Conservation (phyloP, 2,329 filamentous ascomycete genomes). For the Pestalotiopsis sp. region DNA sequence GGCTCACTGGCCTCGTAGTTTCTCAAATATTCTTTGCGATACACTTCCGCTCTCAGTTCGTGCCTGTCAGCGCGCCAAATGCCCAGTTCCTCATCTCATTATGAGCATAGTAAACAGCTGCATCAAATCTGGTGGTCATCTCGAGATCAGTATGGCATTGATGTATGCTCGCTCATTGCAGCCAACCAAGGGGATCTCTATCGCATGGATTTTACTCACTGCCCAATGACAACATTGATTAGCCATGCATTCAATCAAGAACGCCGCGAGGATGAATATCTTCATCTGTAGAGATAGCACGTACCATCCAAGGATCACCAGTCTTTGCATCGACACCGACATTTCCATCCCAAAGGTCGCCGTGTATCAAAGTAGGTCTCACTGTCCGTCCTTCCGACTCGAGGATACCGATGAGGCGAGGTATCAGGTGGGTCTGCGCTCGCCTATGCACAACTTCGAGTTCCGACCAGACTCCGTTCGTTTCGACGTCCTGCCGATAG, state of each 20-base stretch:
- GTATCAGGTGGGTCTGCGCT: slow-evolving; percentile 15
- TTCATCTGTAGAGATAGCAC: neutral
- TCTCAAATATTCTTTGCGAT: slow-evolving; percentile 21
- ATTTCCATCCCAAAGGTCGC: slow-evolving; percentile 23
- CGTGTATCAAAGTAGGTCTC: slow-evolving; percentile 21
- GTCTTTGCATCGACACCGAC: slow-evolving; percentile 19
- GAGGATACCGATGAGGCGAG: slow-evolving; percentile 18
- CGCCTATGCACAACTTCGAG: slow-evolving; percentile 19
- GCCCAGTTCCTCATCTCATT: slow-evolving; percentile 22
- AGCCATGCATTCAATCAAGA: neutral
- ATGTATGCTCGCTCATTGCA: no score
- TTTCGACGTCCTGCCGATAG: slow-evolving; percentile 19
- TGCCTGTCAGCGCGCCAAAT: slow-evolving; percentile 20
- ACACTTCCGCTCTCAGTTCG: slow-evolving; percentile 19
- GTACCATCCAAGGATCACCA: slow-evolving; percentile 15
- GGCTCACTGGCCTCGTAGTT: slow-evolving; percentile 22
- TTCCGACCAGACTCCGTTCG: slow-evolving; percentile 23
- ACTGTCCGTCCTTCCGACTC: slow-evolving; percentile 15
- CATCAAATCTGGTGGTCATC: slow-evolving; percentile 13
- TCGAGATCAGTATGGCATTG: neutral
- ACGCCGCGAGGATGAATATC: neutral
- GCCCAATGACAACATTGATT: neutral
- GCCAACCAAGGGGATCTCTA: no score
- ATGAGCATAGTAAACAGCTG: slow-evolving; percentile 22
- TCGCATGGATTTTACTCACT: neutral